Base-by-base conservation (phyloP, 176 grass and related monocot genomes). In the Poa pratensis region DNA sequence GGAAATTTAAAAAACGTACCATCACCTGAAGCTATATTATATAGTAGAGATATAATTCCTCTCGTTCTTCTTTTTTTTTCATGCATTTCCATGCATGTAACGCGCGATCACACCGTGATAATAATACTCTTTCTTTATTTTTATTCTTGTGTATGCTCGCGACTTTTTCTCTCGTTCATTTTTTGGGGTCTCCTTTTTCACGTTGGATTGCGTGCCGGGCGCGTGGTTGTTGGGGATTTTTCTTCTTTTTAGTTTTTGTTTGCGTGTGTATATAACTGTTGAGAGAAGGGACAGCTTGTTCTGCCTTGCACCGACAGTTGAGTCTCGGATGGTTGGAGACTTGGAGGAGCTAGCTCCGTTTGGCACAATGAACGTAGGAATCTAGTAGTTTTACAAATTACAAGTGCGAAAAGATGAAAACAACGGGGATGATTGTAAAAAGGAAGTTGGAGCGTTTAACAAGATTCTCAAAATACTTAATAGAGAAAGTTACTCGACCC, bases 191-290 rank as follows among this genome's bases (percentile, higher is more conserved):
- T 19, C 16, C 24, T 30, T 53, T 6, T 52, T 7, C 30, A 19
- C 73, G 26, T 13, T 19, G 26, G 73, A 53, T 75, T 53, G 73
- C 17, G 73, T 75, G 73, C 48, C 48, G 48, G 45, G 23, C 48
- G 30, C 48, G 26, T 53, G 48, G 42, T 48, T 19, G 64, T 16
- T 19, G 28, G 15, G 3, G 63, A 18, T 18, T 66, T 66, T 9
- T 9, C 13, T 27, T 22, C 5, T 5, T 62, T 67, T 20, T 68
- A 1, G 28, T 37, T 37, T 37, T 37, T 65, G 62, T 68, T 20
- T 20, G 30, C 35, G 7, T 37, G 32, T 15, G 30, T 5, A 19
- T 9, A 35, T 1, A 9, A 67, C 12, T 23, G 3, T 22, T n/a
- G 13, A 16, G 13, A 15, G 27, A 28, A 30, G 63, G 35, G 28